Evolutionary conservation across 2,329 filamentous ascomycete species (phyloP).

Genomic region (Purpureocillium lavendulum): DNA sequence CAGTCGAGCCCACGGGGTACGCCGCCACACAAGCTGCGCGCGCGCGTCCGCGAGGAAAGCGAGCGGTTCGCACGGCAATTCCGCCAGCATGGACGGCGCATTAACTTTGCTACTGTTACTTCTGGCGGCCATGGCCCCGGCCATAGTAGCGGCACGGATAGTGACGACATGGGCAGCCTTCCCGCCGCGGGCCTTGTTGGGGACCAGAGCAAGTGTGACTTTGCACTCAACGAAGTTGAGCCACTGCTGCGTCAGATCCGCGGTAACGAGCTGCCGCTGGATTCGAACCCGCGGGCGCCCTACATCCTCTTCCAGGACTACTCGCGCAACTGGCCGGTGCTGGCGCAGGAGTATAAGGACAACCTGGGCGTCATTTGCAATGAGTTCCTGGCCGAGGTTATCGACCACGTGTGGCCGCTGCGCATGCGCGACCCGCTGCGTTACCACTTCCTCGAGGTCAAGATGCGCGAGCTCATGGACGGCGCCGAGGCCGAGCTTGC

Average conservation of each 20-base stretch:
- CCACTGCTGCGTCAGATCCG: conserved; percentile 40
- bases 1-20: conserved; percentile 41
- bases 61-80: conserved; percentile 40
- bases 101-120: conserved; percentile 28
- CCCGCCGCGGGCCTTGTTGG: conserved; percentile 21
- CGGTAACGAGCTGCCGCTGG: conserved; percentile 43
- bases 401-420: conserved; percentile 40
- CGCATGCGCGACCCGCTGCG: conserved; percentile 43
- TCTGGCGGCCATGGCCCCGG: too few relatives aligned
- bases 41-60: conserved; percentile 42
- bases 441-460: conserved; percentile 37
- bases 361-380: conserved; percentile 46
- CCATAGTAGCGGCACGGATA: too few relatives aligned
- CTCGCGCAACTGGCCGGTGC: conserved; percentile 41
- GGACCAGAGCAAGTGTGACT: conserved; percentile 35
- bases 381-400: conserved; percentile 42
- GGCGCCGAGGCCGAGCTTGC: conserved; percentile 37
- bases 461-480: conserved; percentile 38
- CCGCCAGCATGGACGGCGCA: conserved; percentile 39
- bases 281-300: conserved; percentile 42
- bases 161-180: conserved; percentile 8
- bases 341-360: conserved; percentile 45
- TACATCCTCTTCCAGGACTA: conserved; percentile 48
- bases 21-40: conserved; percentile 41
- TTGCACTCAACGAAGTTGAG: conserved; percentile 39